These are phyloP conservation scores for Dissophora ornata DNA, from an alignment of 192 early-diverging fungal genomes.

Conservation along the genomic window DNA sequence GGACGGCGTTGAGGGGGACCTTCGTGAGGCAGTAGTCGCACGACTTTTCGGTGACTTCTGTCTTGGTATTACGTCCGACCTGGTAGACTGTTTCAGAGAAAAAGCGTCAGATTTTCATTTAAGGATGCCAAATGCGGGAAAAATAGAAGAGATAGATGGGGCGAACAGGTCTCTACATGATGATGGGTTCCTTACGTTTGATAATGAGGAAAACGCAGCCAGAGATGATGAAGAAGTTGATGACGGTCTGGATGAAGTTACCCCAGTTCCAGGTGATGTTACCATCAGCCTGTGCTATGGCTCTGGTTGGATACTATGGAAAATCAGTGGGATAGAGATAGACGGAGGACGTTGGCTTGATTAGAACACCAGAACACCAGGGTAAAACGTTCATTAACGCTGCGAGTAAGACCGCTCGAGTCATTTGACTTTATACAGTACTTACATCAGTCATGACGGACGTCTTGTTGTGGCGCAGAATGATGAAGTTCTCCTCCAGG, in stretches of 20 bases:
- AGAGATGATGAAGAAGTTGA: conserved; percentile 75
- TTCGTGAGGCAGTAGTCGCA: conserved; percentile 54
- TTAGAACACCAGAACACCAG: not conserved
- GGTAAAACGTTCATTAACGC: conserved; percentile 22
- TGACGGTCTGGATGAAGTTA: conserved; percentile 68
- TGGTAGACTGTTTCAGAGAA: conserved; percentile 23
- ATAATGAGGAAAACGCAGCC: conserved; percentile 70
- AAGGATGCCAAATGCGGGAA: not conserved
- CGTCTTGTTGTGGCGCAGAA: conserved; percentile 43
- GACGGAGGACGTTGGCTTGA: not conserved
- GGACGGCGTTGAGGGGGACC: conserved; percentile 35
- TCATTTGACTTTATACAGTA: not conserved
- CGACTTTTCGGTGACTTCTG: conserved; percentile 28
- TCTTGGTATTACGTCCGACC: conserved; percentile 25
- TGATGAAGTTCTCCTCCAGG: conserved; percentile 55
- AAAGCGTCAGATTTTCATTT: not conserved
- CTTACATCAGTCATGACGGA: conserved; percentile 19
- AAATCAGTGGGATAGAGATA: not conserved
- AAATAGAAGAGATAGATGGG: not conserved
- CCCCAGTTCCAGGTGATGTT: conserved; percentile 69
- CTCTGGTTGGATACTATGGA: conserved; percentile 19
- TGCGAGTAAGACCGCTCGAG: not conserved
- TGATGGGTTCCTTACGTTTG: conserved; percentile 47
- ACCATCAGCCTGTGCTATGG: conserved; percentile 50
- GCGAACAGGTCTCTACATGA: too few species aligned